Percentiles rank a stretch among this genome's conserved stretches.
These are phyloP conservation scores for Talaromyces liani DNA, from an alignment of 495 filamentous ascomycete genomes.

Conservation along the genomic window DNA sequence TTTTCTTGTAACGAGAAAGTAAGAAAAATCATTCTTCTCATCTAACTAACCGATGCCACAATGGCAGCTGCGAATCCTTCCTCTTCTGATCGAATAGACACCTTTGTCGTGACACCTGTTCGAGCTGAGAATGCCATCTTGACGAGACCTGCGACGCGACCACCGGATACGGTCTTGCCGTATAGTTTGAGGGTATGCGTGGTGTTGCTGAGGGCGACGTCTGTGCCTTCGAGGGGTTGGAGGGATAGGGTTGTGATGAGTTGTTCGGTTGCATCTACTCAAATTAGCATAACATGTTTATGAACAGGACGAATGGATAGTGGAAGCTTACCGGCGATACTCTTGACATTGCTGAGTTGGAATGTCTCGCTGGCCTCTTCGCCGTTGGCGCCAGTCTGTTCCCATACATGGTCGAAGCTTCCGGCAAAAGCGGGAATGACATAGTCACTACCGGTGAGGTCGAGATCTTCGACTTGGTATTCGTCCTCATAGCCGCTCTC, in stretches of 20 bases:
- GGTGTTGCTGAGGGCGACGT: constrained; percentile 75
- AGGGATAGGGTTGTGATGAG: constrained; percentile 78
- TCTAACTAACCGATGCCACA: constrained; percentile 74
- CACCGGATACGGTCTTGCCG: constrained; percentile 89
- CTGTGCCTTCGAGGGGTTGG: constrained; percentile 89
- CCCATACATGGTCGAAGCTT: constrained; percentile 96
- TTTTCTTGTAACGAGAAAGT: background rate
- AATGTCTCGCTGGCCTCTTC: constrained; percentile 90
- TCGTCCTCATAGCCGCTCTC: constrained; percentile 92
- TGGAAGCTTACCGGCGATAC: constrained; percentile 69
- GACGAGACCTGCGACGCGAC: constrained; percentile 77
- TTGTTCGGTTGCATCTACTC: constrained; percentile 85
- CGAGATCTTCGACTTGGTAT: constrained; percentile 93
- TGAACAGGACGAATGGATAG: background rate
- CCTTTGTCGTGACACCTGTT: constrained; percentile 89
- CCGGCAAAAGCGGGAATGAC: constrained; percentile 86
- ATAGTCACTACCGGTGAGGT: constrained; percentile 87
- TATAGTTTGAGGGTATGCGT: constrained; percentile 94
- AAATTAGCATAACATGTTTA: constrained; percentile 27
- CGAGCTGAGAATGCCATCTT: constrained; percentile 92
- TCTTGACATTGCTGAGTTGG: constrained; percentile 82
- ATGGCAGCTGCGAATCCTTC: constrained; percentile 81
- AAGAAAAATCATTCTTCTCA: background rate
- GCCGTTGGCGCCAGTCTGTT: constrained; percentile 78
- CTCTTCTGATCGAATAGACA: constrained; percentile 84